Evolutionary conservation across 345 rosid species (phyloP).

Genomic region (Gossypioides kirkii): DNA sequence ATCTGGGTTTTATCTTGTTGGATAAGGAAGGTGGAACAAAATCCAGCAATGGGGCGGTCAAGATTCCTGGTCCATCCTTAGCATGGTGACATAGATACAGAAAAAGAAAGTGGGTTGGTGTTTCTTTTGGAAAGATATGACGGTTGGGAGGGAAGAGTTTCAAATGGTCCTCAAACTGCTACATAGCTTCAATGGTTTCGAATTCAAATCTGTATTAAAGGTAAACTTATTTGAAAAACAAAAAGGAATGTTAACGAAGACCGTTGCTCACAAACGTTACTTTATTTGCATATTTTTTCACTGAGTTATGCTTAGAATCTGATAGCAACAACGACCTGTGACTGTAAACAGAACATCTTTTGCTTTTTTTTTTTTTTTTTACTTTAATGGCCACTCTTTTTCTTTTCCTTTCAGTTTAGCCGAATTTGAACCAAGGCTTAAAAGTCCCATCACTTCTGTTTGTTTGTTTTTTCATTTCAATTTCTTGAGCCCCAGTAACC

Average conservation of each 20-base stretch:
- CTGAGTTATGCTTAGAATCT: conserved; percentile 26
- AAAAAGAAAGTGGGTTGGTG: conserved; percentile 11
- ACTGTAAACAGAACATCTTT: conserved; percentile 24
- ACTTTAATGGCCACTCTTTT: conserved; percentile 21
- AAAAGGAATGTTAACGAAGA: conserved; percentile 19
- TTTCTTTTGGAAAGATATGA: conserved; percentile 14
- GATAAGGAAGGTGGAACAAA: not conserved
- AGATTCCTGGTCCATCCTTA: not conserved
- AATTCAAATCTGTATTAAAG: conserved; percentile 46
- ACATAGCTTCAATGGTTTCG: conserved; percentile 24
- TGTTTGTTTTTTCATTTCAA: conserved; percentile 16
- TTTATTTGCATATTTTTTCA: conserved; percentile 21
- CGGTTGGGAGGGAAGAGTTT: conserved; percentile 41
- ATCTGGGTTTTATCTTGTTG: conserved; percentile 21
- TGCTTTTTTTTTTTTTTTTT: conserved; percentile 36
- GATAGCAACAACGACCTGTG: conserved; percentile 38
- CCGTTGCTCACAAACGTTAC: conserved; percentile 38
- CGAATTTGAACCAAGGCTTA: not conserved
- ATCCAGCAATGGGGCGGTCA: conserved; percentile 16
- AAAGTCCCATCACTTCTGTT: conserved; percentile 17
- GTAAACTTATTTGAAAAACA: conserved; percentile 24
- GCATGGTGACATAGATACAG: conserved; percentile 8
- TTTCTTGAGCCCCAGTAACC: conserved; percentile 17
- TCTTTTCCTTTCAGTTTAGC: conserved; percentile 23
- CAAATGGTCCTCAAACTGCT: conserved; percentile 22